These are phyloP conservation scores for Apiotrichum siamense DNA, from an alignment of 1,284 basidiomycete species.

Conservation along the genomic window DNA sequence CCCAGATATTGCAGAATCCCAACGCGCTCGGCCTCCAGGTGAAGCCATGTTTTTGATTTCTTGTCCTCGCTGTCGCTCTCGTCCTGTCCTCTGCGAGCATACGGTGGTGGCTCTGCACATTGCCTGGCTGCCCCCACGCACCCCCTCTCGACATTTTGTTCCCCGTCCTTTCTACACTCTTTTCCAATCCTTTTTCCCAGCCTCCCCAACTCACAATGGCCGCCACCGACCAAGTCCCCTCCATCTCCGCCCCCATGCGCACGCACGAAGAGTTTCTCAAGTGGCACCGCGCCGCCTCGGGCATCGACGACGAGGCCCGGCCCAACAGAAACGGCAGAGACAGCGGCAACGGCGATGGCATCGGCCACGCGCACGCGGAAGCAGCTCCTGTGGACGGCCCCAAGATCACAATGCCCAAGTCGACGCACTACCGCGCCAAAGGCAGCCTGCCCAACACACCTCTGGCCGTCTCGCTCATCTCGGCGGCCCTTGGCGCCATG, in stretches of 20 bases:
- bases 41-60: no score
- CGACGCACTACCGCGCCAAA: conserved; percentile 40
- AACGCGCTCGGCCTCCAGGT: no score
- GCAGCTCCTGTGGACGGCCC: background rate
- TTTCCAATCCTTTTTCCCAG: no score
- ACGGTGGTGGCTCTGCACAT: no score
- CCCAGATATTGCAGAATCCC: no score
- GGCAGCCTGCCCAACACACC: conserved; percentile 78
- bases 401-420: conserved; percentile 3
- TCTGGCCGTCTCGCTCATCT: conserved; percentile 62
- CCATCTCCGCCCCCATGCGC: background rate
- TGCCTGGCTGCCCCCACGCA: no score
- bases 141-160: no score
- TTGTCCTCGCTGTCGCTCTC: no score
- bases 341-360: background rate
- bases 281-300: background rate
- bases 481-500: conserved; percentile 62
- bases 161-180: no score
- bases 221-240: background rate
- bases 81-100: no score
- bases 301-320: background rate
- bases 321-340: background rate
- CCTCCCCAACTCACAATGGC: background rate
- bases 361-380: background rate
- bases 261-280: background rate